phyloP scores from a whole-genome alignment of 2,329 filamentous ascomycete species.

The Leptodontidium sp. region DNA sequence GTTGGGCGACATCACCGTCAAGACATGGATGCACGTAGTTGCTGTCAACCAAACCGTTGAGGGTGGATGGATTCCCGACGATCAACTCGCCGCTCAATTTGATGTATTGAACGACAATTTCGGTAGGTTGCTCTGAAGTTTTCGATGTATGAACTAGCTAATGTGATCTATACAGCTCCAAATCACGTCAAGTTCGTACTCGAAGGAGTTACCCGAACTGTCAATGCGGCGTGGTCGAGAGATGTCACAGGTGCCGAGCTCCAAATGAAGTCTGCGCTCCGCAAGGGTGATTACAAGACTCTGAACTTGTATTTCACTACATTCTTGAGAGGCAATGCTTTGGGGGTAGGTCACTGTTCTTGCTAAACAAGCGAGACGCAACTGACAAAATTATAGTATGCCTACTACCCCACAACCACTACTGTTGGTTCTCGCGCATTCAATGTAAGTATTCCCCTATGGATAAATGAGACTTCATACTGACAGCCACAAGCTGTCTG shows the following conservation, averaged over 20 bases:
- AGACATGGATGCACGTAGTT: conserved; percentile 49
- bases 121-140: conserved; percentile 12
- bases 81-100: conserved; percentile 41
- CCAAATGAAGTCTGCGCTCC: conserved; percentile 55
- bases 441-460: neutral
- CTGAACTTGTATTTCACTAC: conserved; percentile 47
- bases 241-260: conserved; percentile 46
- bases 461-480: neutral
- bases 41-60: conserved; percentile 34
- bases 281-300: conserved; percentile 49
- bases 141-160: neutral
- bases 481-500: conserved; percentile 36
- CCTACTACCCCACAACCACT: conserved; percentile 1
- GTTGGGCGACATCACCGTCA: conserved; percentile 34
- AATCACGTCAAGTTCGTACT: conserved; percentile 46
- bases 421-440: neutral
- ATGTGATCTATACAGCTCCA: conserved; percentile 16
- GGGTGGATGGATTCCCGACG: conserved; percentile 42
- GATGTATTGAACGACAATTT: conserved; percentile 33
- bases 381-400: conserved; percentile 3
- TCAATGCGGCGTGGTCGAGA: conserved; percentile 46
- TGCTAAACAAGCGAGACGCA: neutral
- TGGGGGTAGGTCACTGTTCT: conserved; percentile 4
- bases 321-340: neutral
- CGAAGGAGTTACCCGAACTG: conserved; percentile 44